Base-by-base conservation (phyloP, 345 rosid genomes). In the Bruguiera gymnorhiza region DNA sequence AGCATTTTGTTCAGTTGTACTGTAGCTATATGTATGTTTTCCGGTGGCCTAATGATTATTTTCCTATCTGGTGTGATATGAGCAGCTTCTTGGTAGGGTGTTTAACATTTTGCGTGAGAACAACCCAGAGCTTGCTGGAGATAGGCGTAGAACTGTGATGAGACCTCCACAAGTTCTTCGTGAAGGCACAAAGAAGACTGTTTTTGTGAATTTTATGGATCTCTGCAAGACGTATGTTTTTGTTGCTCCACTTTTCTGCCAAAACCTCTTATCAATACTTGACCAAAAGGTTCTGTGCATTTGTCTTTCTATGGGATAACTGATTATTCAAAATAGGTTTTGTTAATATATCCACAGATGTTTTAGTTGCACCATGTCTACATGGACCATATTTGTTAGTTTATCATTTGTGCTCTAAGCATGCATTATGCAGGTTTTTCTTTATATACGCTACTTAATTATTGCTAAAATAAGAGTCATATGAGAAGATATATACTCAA, bases 161-260 rank as follows among this genome's bases (percentile, higher is more conserved):
- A 88, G 98, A 84, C 97, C 97, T 55, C 99, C 97, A 9, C 97
- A 96, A 76, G 98, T 96, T 70, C 96, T 92, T 64, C 96, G 96
- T 69, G 99, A 96, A 73, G 99, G 99, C 29, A 96, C 99, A 71
- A 96, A 90, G 96, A 96, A 96, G 78, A 92, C 98, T 2, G 94
- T 86, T 32, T 90, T 96, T 75, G 98, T 90, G 75, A 92, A 96
- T 80, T 92, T 90, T 53, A 92, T 88, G 98, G 97, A 92, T 80
- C 94, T 96, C 65, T 96, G 99, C 88, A 92, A 83, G 76, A 87
- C 91, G 96, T 96, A 83, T 34, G 77, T 60, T 36, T 43, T 30
- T 43, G 16, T 58, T 57, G 21, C 39, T 50, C 27, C 57, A 15
- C 43, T 29, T 36, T 65, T 63, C 23, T 13, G 19, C 16, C 1